These are phyloP conservation scores for Eleusine coracana DNA, from an alignment of 176 grass and related monocot species.

Conservation along the genomic window DNA sequence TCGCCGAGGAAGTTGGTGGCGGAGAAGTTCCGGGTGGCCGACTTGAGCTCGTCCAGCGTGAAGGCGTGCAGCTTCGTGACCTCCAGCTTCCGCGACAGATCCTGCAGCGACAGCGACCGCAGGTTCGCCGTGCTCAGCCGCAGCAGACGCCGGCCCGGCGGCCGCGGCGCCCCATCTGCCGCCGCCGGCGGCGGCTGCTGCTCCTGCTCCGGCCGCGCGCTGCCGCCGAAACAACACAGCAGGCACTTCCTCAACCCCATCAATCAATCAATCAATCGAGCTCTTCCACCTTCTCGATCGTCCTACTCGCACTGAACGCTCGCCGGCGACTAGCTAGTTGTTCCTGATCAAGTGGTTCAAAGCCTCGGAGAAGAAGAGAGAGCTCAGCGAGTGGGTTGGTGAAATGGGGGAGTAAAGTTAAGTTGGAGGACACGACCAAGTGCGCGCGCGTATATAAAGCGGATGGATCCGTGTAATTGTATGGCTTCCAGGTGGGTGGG, in stretches of 20 bases:
- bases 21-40: slow-evolving; percentile 74
- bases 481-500: slow-evolving; percentile 36
- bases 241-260: slow-evolving; percentile 51
- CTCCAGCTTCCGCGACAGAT: slow-evolving; percentile 73
- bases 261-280: not conserved
- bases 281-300: not conserved
- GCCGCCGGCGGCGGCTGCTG: not conserved
- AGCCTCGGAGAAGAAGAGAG: not conserved
- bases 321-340: not conserved
- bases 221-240: slow-evolving; percentile 44
- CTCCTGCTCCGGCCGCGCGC: not conserved
- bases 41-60: slow-evolving; percentile 78
- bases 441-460: slow-evolving; percentile 40
- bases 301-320: not conserved
- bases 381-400: not conserved
- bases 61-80: slow-evolving; percentile 79
- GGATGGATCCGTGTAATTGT: not conserved
- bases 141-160: slow-evolving; percentile 25
- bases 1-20: slow-evolving; percentile 73
- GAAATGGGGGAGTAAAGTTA: not conserved
- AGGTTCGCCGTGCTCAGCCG: slow-evolving; percentile 48
- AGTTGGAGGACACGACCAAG: not conserved
- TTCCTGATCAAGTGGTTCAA: not conserved
- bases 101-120: slow-evolving; percentile 67
- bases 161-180: too few species aligned